These are phyloP conservation scores for Lathyrus tuberosus DNA, from an alignment of 306 rosid species.

Conservation along the genomic window DNA sequence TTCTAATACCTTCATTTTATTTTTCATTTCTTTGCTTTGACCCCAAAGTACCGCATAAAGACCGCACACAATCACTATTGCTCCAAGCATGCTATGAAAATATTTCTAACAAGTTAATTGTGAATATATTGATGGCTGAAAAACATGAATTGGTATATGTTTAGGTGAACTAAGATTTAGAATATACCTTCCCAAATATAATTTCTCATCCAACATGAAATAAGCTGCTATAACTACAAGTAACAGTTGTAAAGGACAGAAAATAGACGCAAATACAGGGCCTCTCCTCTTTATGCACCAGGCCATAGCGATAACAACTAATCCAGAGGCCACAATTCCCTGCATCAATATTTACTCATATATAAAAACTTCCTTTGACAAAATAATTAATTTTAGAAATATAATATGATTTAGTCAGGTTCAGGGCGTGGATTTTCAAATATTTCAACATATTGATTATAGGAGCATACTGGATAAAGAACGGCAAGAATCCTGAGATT, in stretches of 20 bases:
- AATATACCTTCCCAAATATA: constrained; percentile 29
- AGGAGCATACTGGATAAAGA: constrained; percentile 15
- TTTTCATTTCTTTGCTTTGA: constrained; percentile 34
- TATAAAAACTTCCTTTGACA: not conserved
- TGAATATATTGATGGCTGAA: no score
- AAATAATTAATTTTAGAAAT: not conserved
- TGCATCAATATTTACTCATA: constrained; percentile 2
- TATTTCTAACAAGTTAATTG: no score
- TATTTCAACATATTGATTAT: no score
- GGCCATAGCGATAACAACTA: not conserved
- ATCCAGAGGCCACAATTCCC: constrained; percentile 40
- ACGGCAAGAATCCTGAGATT: constrained; percentile 21
- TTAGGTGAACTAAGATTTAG: no score
- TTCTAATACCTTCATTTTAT: not conserved
- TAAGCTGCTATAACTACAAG: constrained; percentile 36
- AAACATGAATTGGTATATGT: no score
- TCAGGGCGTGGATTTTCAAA: no score
- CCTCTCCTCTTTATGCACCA: constrained; percentile 15
- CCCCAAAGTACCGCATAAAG: constrained; percentile 46
- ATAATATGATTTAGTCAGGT: no score
- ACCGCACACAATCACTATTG: not conserved
- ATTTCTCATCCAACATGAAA: not conserved
- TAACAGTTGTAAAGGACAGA: constrained; percentile 39
- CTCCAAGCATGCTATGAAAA: not conserved
- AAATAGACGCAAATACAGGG: constrained; percentile 35